Conservation (phyloP, 2,329 filamentous ascomycete genomes). For the Ceratocystis huliohia region DNA sequence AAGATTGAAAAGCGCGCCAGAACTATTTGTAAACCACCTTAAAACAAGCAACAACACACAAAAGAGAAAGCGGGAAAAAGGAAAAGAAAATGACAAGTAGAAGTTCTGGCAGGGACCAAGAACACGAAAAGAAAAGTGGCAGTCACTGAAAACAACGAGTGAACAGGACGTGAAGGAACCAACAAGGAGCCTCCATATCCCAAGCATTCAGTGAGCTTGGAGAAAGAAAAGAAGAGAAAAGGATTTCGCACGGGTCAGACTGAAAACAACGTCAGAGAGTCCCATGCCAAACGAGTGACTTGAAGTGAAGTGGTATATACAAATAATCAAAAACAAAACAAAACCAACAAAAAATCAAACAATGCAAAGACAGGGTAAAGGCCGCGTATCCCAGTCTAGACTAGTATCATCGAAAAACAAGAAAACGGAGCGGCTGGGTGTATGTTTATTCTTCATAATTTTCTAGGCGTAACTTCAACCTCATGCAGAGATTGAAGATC, state of each 20-base stretch:
- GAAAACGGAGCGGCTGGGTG: not conserved
- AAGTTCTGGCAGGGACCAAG: not conserved
- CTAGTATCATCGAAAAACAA: not conserved
- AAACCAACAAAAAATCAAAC: slow-evolving; percentile 15
- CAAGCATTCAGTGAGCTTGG: not conserved
- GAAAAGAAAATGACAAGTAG: not conserved
- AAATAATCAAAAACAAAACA: slow-evolving; percentile 23
- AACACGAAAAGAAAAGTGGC: slow-evolving; percentile 11
- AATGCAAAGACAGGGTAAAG: not conserved
- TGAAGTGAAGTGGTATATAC: slow-evolving; percentile 24
- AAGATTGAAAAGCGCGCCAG: not conserved
- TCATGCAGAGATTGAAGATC: not conserved
- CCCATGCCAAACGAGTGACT: not conserved
- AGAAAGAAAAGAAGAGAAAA: slow-evolving; percentile 7
- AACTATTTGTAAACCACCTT: not conserved
- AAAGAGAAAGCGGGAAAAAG: not conserved
- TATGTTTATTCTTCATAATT: not conserved
- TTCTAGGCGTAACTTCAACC: not conserved
- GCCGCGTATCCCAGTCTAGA: not conserved
- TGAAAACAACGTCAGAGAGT: not conserved
- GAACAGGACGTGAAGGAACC: not conserved
- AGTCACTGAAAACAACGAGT: not conserved
- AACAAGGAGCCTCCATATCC: not conserved
- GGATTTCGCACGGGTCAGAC: not conserved
- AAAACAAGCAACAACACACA: not conserved